Evolutionary conservation across 2,329 filamentous ascomycete genomes (phyloP), one percentile per base, ranked within the genome.

Genomic region (Fusarium citri): DNA sequence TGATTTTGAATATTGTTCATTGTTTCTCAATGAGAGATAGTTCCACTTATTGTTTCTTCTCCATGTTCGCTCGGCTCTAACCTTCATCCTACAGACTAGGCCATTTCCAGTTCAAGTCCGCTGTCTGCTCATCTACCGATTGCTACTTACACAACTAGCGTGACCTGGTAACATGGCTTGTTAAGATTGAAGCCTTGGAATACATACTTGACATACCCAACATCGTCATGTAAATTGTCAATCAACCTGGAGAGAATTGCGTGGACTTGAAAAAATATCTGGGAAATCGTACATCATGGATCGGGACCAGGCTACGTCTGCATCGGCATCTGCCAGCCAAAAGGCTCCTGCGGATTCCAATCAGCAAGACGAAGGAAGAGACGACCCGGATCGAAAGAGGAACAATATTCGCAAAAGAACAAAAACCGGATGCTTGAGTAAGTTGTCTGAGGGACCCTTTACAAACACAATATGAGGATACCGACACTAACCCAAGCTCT

Each of bases 401-500:
- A 73, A 80, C 5, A 79, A 84, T 20, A 79, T 82, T 23, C 87
- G 88, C 73, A 93, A 91, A 78, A 86, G 94, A 74, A 97, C 94
- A 54, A 98, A 98, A 82, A 97, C 94, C 4, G 94, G 94, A 16
- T 98, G 94, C 78, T 82, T 97, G 65, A 98, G 92, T 94, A 86
- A 79, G 91, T 85, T 57, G 20, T 18, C 26, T n/a, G 40, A 34
- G 18, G 49, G 18, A 31, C 37, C 37, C 41, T 7, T 48, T 28
- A 23, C 34, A 41, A 37, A 23, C 42, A 8, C 20, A 14, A 42
- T n/a, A 30, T 45, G 41, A 31, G 43, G 41, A 48, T 34, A 47
- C 50, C 34, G 56, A 63, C 66, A 64, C 75, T 75, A 60, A 75
- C 53, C 14, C n/a, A 43, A 48, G 63, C 66, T 55, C 74, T 49